Evolutionary conservation across 2,329 filamentous ascomycete genomes (phyloP).

Genomic region (Aspergillus quadrilineatus): DNA sequence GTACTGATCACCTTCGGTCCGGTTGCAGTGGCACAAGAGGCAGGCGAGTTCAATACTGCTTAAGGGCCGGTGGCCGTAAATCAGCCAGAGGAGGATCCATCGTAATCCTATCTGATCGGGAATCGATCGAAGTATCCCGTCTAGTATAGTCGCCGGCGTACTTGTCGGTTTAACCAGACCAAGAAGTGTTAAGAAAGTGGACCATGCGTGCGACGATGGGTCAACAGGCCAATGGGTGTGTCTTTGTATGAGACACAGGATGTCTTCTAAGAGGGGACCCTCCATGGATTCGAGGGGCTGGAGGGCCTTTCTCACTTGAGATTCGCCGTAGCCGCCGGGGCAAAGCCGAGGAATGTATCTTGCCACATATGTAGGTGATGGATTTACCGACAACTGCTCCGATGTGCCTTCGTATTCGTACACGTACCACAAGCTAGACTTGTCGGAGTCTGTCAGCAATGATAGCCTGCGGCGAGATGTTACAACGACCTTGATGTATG

Average conservation of each 20-base stretch:
- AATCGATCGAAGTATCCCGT: not conserved
- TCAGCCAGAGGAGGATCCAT: not conserved
- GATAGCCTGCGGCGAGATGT: not conserved
- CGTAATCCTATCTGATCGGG: not conserved
- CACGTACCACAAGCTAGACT: not conserved
- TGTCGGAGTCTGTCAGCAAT: not conserved
- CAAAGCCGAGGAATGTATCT: not conserved
- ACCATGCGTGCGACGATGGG: not conserved
- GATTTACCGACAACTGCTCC: not conserved
- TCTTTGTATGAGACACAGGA: not conserved
- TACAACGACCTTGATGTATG: not conserved
- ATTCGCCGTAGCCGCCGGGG: not conserved
- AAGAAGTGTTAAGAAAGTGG: not conserved
- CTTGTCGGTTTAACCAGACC: not conserved
- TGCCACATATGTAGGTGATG: not conserved
- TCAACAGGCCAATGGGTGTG: not conserved
- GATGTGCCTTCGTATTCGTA: not conserved
- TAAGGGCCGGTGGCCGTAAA: not conserved
- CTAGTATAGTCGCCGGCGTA: not conserved
- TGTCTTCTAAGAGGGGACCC: not conserved
- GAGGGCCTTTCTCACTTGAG: not conserved
- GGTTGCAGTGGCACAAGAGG: not conserved
- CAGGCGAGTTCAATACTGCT: not conserved
- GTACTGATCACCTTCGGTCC: not conserved
- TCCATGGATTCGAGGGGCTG: not conserved